A percentile compares a stretch with the other conserved stretches of the same genome.
phyloP scores from a whole-genome alignment of 768 basidiomycete species.

The Clitopilus passeckerianus region DNA sequence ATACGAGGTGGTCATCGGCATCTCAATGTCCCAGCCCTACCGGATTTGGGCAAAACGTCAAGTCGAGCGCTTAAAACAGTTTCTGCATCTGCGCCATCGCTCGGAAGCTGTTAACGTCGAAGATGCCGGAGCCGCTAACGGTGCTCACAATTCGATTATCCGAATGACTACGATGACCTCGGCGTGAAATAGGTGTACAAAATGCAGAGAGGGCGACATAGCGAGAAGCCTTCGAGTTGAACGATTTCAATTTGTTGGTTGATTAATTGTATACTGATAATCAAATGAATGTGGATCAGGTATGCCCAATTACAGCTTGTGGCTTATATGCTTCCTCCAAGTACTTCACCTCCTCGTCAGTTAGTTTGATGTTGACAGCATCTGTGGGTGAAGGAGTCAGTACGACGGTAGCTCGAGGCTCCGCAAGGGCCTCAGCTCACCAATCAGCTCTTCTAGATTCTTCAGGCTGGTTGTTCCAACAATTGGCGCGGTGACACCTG shows the following conservation, averaged over 20 bases:
- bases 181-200: not conserved
- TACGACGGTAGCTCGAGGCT: not conserved
- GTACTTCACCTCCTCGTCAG: conserved; percentile 50
- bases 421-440: conserved; percentile 12
- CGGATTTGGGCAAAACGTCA: no score
- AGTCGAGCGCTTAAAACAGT: no score
- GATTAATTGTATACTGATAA: not conserved
- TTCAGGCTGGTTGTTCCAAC: conserved; percentile 40
- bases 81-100: no score
- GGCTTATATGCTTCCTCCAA: conserved; percentile 52
- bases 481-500: conserved; percentile 43
- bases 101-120: no score
- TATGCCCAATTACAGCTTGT: conserved; percentile 39
- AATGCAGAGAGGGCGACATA: not conserved
- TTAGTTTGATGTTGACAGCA: conserved; percentile 42
- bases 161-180: not conserved
- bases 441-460: conserved; percentile 43
- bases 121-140: no score
- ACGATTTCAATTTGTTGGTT: not conserved
- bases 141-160: no score
- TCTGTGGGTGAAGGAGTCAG: conserved; percentile 15
- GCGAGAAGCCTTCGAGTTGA: no score
- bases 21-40: no score
- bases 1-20: no score
- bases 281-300: conserved; percentile 9